A percentile compares a stretch with the other conserved stretches of the same genome.
These are phyloP conservation scores for Globisporangium cederbergense DNA, from an alignment of 352 stramenopile genomes.

Conservation along the genomic window DNA sequence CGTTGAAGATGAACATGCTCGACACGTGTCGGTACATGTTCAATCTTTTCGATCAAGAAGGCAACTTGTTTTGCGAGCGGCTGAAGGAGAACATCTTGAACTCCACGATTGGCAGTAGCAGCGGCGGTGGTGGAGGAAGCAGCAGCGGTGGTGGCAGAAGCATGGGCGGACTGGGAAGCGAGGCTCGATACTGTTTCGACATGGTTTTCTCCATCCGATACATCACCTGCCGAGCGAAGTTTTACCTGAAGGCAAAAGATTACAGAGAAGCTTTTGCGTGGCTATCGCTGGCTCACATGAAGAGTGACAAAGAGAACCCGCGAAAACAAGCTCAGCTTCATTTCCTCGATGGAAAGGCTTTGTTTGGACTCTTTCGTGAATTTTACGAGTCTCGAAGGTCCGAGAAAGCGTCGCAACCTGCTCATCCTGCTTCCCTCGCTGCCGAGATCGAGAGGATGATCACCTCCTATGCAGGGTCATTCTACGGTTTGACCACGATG, in stretches of 20 bases:
- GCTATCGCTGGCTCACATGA: slow-evolving; percentile 73
- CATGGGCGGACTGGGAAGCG: slow-evolving; percentile 68
- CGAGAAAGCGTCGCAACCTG: slow-evolving; percentile 20
- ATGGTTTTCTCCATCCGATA: slow-evolving; percentile 78
- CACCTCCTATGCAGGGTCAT: slow-evolving; percentile 48
- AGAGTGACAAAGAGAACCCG: slow-evolving; percentile 69
- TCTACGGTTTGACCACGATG: slow-evolving; percentile 60
- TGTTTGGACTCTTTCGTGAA: slow-evolving; percentile 50
- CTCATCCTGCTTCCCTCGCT: slow-evolving; percentile 24
- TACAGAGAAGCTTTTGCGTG: slow-evolving; percentile 60
- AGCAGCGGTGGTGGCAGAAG: slow-evolving; percentile 48
- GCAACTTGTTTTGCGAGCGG: slow-evolving; percentile 67
- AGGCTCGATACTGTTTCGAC: slow-evolving; percentile 77
- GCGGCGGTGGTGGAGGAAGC: slow-evolving; percentile 54
- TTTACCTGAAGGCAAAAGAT: slow-evolving; percentile 54
- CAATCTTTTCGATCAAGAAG: slow-evolving; percentile 66
- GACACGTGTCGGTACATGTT: slow-evolving; percentile 78
- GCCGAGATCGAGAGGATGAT: slow-evolving; percentile 53
- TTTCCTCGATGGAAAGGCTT: slow-evolving; percentile 58
- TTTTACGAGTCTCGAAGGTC: slow-evolving; percentile 38
- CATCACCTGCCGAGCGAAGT: slow-evolving; percentile 58
- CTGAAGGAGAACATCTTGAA: slow-evolving; percentile 58
- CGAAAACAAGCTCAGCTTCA: slow-evolving; percentile 65
- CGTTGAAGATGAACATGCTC: slow-evolving; percentile 68
- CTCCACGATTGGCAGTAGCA: slow-evolving; percentile 21